These are phyloP conservation scores for Bathelium albidoporum DNA, from an alignment of 495 filamentous ascomycete species.

Conservation along the genomic window DNA sequence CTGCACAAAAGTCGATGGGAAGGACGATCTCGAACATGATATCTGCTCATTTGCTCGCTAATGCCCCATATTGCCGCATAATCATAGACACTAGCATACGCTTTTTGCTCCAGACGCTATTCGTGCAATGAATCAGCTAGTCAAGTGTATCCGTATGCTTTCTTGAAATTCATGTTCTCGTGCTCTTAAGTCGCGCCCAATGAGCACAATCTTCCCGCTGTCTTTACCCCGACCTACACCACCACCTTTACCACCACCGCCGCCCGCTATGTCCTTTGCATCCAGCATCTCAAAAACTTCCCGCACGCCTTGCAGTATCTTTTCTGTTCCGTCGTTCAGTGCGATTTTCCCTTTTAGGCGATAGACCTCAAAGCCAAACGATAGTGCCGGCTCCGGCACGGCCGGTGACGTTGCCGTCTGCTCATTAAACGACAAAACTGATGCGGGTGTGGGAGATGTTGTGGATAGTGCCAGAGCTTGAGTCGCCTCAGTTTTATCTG, in stretches of 20 bases:
- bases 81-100: too few species aligned
- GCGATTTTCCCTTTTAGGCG: conserved; percentile 70
- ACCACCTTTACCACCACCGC: conserved; percentile 14
- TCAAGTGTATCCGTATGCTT: not conserved
- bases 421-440: not conserved
- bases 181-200: conserved; percentile 51
- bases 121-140: not conserved
- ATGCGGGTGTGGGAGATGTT: not conserved
- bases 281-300: conserved; percentile 90
- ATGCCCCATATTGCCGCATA: too few species aligned
- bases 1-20: not conserved
- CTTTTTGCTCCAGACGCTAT: too few species aligned
- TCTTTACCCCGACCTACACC: conserved; percentile 11
- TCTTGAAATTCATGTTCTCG: not conserved
- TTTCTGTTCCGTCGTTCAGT: conserved; percentile 49
- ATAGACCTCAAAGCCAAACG: conserved; percentile 58
- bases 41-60: too few species aligned
- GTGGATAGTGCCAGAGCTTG: not conserved
- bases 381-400: not conserved
- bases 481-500: not conserved
- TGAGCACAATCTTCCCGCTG: conserved; percentile 66
- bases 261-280: conserved; percentile 20
- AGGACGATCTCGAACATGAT: too few species aligned
- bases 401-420: not conserved
- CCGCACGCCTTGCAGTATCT: conserved; percentile 82